A percentile compares a stretch with the other conserved stretches of the same genome.
These are phyloP conservation scores for Chaetomium fimeti DNA, from an alignment of 495 filamentous ascomycete genomes.

Conservation along the genomic window DNA sequence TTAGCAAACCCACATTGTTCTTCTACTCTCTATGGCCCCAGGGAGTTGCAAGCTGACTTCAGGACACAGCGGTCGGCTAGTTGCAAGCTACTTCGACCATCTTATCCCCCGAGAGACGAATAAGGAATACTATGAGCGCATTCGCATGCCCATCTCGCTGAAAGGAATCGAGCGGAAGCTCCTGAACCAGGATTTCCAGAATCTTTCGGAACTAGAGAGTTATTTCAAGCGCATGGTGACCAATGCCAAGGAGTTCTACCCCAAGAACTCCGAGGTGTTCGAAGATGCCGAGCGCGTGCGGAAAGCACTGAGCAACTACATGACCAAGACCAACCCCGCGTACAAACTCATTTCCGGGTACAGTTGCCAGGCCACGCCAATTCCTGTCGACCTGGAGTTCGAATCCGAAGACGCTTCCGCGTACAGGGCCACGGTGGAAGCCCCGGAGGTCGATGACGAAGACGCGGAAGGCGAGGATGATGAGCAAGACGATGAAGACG, in stretches of 20 bases:
- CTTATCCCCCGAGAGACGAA: slow-evolving; percentile 62
- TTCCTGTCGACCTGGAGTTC: slow-evolving; percentile 44
- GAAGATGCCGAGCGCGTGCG: slow-evolving; percentile 73
- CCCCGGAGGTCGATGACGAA: slow-evolving; percentile 23
- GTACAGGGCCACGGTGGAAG: slow-evolving; percentile 2
- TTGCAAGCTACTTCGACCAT: slow-evolving; percentile 68
- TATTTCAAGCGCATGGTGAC: slow-evolving; percentile 74
- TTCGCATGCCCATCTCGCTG: slow-evolving; percentile 71
- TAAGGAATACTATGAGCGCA: slow-evolving; percentile 71
- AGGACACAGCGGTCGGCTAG: slow-evolving; percentile 58
- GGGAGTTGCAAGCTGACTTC: slow-evolving; percentile 19
- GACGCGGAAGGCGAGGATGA: slow-evolving; percentile 33
- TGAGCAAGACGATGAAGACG: slow-evolving; percentile 30
- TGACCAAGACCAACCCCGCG: slow-evolving; percentile 72
- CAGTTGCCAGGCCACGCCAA: slow-evolving; percentile 60
- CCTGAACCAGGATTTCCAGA: slow-evolving; percentile 58
- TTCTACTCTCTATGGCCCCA: background rate
- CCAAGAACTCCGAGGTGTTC: slow-evolving; percentile 61
- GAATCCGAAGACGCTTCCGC: slow-evolving; percentile 28
- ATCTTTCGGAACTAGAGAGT: slow-evolving; percentile 62
- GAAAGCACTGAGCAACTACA: slow-evolving; percentile 70
- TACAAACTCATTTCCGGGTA: slow-evolving; percentile 59
- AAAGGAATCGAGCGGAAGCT: slow-evolving; percentile 73
- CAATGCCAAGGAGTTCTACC: slow-evolving; percentile 73
- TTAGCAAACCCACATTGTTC: slow-evolving; percentile 35